Evolutionary conservation across 768 basidiomycete species (phyloP).

Genomic region (Mycena albidolilacea): DNA sequence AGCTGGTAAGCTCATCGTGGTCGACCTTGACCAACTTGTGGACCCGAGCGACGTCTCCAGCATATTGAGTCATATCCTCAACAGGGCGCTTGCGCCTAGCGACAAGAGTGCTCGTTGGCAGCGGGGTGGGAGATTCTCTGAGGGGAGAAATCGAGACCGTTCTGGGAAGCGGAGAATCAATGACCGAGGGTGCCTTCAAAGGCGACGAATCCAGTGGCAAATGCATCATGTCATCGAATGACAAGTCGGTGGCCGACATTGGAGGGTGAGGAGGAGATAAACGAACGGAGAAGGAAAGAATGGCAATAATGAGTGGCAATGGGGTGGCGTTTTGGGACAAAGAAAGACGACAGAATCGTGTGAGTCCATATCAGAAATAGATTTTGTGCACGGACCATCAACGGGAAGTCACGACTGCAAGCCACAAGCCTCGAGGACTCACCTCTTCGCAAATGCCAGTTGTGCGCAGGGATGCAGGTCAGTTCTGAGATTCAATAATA

Average conservation of each 20-base stretch:
- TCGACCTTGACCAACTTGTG: neutral
- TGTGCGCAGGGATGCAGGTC: neutral
- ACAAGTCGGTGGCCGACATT: neutral
- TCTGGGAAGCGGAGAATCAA: neutral
- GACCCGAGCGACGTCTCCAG: neutral
- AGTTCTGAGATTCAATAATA: neutral
- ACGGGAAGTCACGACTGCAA: too few species aligned
- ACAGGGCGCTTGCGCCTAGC: slow-evolving; percentile 1
- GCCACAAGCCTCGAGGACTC: too few species aligned
- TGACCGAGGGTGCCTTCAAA: neutral
- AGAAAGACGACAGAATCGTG: too few species aligned
- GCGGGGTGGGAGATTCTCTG: neutral
- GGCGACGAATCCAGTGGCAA: neutral
- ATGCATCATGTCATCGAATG: slow-evolving; percentile 9
- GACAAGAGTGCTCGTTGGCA: neutral
- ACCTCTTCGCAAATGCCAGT: too few species aligned
- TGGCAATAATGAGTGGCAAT: too few species aligned
- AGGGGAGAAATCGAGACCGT: neutral
- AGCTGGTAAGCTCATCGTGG: neutral
- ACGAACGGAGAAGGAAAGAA: too few species aligned
- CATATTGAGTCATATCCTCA: slow-evolving; percentile 11
- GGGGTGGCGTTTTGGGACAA: too few species aligned
- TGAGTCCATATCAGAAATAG: too few species aligned
- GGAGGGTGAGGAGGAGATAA: too few species aligned
- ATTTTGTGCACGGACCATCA: too few species aligned